Base-by-base conservation (phyloP, 495 filamentous ascomycete species). In the Pyrenula aspistea region DNA sequence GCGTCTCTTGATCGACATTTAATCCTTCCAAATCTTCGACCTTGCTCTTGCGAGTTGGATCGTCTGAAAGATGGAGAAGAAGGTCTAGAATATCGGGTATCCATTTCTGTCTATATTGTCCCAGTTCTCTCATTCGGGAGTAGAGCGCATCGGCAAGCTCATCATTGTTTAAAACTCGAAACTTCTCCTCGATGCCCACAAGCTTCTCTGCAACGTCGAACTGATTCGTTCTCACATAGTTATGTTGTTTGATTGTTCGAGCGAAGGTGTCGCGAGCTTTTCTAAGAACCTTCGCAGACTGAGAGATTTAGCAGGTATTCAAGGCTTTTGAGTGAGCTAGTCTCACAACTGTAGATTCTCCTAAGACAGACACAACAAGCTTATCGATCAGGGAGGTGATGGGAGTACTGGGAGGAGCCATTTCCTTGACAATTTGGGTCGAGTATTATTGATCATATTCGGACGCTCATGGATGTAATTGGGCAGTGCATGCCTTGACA, bases 121-220 rank as follows among this genome's bases (percentile, higher is more conserved):
- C 66, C 19, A 94, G 67, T 57, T 83, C 79, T 11, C 76, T 70
- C 22, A 91, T 68, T 22, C 89, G 83, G 21, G 67, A 64, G 21
- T 76, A 70, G 12, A 96, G 75, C 8, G 87, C 89, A 59, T 89
- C 83, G n/a, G 88, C 89, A 23, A 95, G 68, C 15, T 83, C 80
- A 65, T 96, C 91, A 57, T 83, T 78, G 67, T 86, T 83, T 25
- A 87, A 73, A 52, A 96, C 76, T 47, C 81, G 79, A 66, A 95
- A 95, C 62, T 92, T 92, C 68, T 98, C 93, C 59, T 89, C 86
- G 19, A 95, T 75, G 2, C 93, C 93, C 22, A 85, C 80, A 2
- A 95, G 77, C 31, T 79, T 83, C 19, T 78, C 77, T 22, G 80
- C 70, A 12, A 96, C 83, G 25, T 89, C 88, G 65, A 96, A 98